These are phyloP conservation scores for Nyssa sinensis DNA, from an alignment of 148 eudicot genomes.

Conservation along the genomic window DNA sequence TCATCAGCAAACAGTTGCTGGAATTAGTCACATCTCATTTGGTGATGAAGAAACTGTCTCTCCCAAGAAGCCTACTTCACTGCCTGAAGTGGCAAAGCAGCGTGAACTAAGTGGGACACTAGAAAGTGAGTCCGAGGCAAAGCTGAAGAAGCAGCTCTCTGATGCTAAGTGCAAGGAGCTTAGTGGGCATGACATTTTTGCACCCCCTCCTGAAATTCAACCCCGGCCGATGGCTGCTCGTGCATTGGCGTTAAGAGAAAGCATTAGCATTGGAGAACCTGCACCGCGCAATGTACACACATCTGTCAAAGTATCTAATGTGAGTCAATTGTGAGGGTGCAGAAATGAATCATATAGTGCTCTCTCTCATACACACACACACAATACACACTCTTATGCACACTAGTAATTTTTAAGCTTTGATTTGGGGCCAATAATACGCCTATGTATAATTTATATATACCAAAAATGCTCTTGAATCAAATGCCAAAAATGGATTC, in stretches of 20 bases:
- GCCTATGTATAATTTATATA: not conserved
- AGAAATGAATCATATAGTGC: not conserved
- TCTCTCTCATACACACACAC: not conserved
- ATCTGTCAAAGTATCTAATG: constrained; percentile 15
- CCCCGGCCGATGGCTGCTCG: constrained; percentile 57
- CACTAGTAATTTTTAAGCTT: not conserved
- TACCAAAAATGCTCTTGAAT: not conserved
- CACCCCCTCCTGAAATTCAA: constrained; percentile 72
- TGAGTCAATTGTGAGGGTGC: constrained; percentile 8
- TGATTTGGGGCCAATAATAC: not conserved
- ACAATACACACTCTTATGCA: not conserved
- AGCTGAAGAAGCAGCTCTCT: constrained; percentile 67
- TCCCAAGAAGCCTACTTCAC: constrained; percentile 67
- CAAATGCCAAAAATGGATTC: not conserved
- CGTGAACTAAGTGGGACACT: constrained; percentile 80
- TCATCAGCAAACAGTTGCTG: constrained; percentile 73
- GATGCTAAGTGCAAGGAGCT: constrained; percentile 82
- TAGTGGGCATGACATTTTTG: constrained; percentile 76
- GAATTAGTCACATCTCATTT: constrained; percentile 86
- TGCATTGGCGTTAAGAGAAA: constrained; percentile 61
- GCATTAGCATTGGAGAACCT: constrained; percentile 48
- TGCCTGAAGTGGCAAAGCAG: constrained; percentile 87
- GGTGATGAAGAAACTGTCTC: constrained; percentile 61
- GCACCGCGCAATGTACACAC: constrained; percentile 31
- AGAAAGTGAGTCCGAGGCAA: constrained; percentile 54